A percentile compares a stretch with the other conserved stretches of the same genome.
These are phyloP conservation scores for Lotmaria passim DNA, from an alignment of 208 protist genomes.

Conservation along the genomic window DNA sequence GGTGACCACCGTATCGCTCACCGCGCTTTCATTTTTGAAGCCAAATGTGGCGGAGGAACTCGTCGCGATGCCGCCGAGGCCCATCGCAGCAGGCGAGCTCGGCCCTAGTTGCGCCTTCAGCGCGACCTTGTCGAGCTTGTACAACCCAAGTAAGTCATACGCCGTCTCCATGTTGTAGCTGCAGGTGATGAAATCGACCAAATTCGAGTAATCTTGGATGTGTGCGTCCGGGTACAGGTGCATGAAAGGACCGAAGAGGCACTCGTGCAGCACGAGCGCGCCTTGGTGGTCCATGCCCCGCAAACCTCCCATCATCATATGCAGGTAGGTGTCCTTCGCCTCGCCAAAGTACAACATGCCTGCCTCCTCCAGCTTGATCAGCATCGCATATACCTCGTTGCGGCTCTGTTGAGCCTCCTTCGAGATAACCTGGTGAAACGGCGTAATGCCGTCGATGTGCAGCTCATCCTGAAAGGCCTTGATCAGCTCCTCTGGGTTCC, in stretches of 20 bases:
- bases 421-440: slow-evolving; percentile 61
- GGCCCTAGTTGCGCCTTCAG: slow-evolving; percentile 66
- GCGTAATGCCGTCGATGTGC: slow-evolving; percentile 49
- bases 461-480: slow-evolving; percentile 57
- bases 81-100: slow-evolving; percentile 83
- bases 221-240: slow-evolving; percentile 87
- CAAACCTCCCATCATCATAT: slow-evolving; percentile 83
- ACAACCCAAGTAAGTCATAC: slow-evolving; percentile 89
- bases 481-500: slow-evolving; percentile 78
- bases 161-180: slow-evolving; percentile 93
- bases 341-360: slow-evolving; percentile 90
- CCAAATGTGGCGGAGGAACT: slow-evolving; percentile 61
- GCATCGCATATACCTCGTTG: slow-evolving; percentile 83
- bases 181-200: slow-evolving; percentile 90
- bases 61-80: slow-evolving; percentile 85
- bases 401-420: slow-evolving; percentile 60
- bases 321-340: slow-evolving; percentile 74
- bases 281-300: slow-evolving; percentile 88
- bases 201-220: slow-evolving; percentile 91
- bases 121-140: slow-evolving; percentile 86
- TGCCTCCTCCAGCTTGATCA: slow-evolving; percentile 69
- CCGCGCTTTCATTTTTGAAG: slow-evolving; percentile 51
- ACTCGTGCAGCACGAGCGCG: slow-evolving; percentile 85
- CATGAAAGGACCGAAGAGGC: slow-evolving; percentile 79
- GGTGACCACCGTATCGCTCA: no score